Percentiles rank a stretch among this genome's conserved stretches.
Evolutionary conservation across 306 rosid genomes (phyloP).

Genomic region (Astragalus membranaceus): DNA sequence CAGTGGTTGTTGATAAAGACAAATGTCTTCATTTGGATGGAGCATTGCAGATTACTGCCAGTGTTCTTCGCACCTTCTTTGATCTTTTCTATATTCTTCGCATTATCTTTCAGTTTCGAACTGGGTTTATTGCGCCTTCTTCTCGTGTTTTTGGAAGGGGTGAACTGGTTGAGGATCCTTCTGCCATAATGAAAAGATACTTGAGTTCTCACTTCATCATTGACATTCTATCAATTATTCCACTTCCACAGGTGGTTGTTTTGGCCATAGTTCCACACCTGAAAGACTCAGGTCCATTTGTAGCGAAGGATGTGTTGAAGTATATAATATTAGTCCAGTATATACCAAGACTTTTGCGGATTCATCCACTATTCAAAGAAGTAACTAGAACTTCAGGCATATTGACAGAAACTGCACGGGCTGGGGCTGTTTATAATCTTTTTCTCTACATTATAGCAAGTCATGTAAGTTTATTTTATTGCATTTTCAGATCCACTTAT

Average conservation of each 20-base stretch:
- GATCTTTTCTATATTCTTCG: slow-evolving; percentile 69
- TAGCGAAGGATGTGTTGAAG: slow-evolving; percentile 45
- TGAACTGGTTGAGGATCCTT: slow-evolving; percentile 49
- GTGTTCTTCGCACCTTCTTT: slow-evolving; percentile 71
- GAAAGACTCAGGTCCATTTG: slow-evolving; percentile 16
- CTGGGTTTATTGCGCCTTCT: slow-evolving; percentile 73
- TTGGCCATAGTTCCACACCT: slow-evolving; percentile 28
- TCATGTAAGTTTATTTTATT: slow-evolving; percentile 57
- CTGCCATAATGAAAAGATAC: slow-evolving; percentile 65
- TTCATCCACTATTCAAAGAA: slow-evolving; percentile 62
- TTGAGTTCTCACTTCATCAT: slow-evolving; percentile 55
- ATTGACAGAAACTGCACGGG: slow-evolving; percentile 86
- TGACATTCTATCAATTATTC: slow-evolving; percentile 79
- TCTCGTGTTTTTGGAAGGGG: slow-evolving; percentile 88
- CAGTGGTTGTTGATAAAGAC: neutral
- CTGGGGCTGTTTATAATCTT: slow-evolving; percentile 84
- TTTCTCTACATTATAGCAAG: slow-evolving; percentile 79
- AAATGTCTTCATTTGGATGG: slow-evolving; percentile 40
- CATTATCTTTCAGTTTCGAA: slow-evolving; percentile 67
- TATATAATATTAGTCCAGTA: slow-evolving; percentile 42
- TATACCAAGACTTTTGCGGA: slow-evolving; percentile 66
- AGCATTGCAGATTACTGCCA: slow-evolving; percentile 34
- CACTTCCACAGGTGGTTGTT: slow-evolving; percentile 72
- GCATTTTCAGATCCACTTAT: neutral
- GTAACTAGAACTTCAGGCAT: slow-evolving; percentile 75